Conservation (phyloP, 2,329 filamentous ascomycete genomes). For the Amauroascus verrucosus region DNA sequence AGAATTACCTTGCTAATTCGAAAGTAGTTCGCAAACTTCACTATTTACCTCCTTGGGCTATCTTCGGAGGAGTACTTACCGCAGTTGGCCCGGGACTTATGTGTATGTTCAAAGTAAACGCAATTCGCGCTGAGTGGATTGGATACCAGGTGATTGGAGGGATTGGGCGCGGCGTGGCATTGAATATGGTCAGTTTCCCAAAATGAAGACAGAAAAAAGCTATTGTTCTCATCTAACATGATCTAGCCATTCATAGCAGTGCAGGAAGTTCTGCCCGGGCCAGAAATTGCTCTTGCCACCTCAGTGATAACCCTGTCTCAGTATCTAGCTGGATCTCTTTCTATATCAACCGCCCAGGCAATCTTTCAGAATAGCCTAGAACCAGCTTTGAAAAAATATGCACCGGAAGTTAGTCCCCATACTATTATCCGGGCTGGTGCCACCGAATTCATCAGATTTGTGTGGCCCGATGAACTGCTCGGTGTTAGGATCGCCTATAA, state of each 20-base stretch:
- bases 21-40: constrained; percentile 3
- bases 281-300: neutral
- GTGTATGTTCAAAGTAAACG: neutral
- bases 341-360: constrained; percentile 3
- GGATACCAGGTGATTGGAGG: constrained; percentile 1
- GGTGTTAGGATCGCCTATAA: constrained; percentile 4
- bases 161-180: neutral
- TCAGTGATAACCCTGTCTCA: neutral
- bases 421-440: constrained; percentile 3
- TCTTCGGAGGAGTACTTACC: neutral
- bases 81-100: constrained; percentile 5
- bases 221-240: neutral
- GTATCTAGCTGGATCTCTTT: constrained; percentile 4
- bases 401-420: neutral
- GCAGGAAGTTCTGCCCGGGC: neutral
- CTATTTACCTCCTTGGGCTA: constrained; percentile 7
- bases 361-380: neutral
- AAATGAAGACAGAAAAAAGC: neutral
- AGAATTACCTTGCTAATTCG: neutral
- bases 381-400: constrained; percentile 2
- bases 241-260: constrained; percentile 2
- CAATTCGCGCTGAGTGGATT: neutral
- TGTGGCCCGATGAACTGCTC: neutral
- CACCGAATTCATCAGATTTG: constrained; percentile 1
- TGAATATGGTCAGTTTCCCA: neutral